Evolutionary conservation across 2,329 filamentous ascomycete species (phyloP).

Genomic region (Cadophora sp.): DNA sequence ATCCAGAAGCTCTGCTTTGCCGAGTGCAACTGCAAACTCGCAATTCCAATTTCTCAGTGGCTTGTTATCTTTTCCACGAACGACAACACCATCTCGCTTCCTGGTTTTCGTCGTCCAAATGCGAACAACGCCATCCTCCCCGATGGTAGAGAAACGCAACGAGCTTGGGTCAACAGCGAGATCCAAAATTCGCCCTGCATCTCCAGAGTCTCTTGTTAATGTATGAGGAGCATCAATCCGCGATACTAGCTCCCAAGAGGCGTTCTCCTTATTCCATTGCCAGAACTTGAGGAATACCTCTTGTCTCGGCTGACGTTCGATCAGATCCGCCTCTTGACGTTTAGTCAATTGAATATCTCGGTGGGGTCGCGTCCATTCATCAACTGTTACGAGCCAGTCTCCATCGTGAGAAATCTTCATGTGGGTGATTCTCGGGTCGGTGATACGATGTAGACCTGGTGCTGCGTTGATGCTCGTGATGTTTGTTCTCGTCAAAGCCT

Average conservation of each 20-base stretch:
- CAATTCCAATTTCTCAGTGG: constrained; percentile 78
- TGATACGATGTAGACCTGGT: constrained; percentile 72
- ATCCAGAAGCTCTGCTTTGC: constrained; percentile 48
- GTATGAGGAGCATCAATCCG: constrained; percentile 85
- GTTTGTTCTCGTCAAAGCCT: constrained; percentile 88
- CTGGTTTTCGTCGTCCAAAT: constrained; percentile 81
- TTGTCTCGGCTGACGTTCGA: constrained; percentile 58
- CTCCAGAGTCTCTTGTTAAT: constrained; percentile 56
- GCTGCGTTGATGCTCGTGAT: constrained; percentile 81
- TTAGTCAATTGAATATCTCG: constrained; percentile 69
- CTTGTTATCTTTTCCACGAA: constrained; percentile 63
- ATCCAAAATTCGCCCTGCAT: constrained; percentile 68
- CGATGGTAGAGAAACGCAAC: constrained; percentile 82
- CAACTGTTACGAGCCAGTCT: constrained; percentile 87
- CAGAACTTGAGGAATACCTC: constrained; percentile 94
- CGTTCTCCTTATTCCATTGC: constrained; percentile 65
- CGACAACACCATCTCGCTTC: constrained; percentile 70
- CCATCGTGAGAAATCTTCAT: constrained; percentile 82
- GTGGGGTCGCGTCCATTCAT: constrained; percentile 83
- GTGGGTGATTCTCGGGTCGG: constrained; percentile 78
- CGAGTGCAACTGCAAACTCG: constrained; percentile 61
- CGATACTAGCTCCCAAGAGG: constrained; percentile 77
- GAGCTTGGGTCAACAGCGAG: constrained; percentile 73
- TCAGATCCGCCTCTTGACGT: constrained; percentile 52
- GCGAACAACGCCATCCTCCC: constrained; percentile 78